These are phyloP conservation scores for Passiflora organensis DNA, from an alignment of 345 rosid species.

Conservation along the genomic window DNA sequence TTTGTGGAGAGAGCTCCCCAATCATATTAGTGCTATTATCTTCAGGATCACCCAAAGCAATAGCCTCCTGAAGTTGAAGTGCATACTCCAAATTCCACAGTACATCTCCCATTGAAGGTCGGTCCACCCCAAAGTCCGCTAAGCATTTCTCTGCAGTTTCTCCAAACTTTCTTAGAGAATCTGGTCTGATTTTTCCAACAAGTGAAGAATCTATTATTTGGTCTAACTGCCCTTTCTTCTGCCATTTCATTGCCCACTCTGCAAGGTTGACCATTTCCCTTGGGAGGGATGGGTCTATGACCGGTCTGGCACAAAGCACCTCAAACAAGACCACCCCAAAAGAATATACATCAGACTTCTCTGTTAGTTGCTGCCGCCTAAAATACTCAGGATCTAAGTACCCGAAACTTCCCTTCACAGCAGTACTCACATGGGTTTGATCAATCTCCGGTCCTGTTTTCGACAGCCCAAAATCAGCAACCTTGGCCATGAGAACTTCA, in stretches of 20 bases:
- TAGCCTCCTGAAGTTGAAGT: constrained; percentile 72
- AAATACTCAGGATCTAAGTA: constrained; percentile 89
- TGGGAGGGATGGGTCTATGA: constrained; percentile 79
- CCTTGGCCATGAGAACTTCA: constrained; percentile 26
- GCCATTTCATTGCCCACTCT: constrained; percentile 95
- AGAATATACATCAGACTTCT: constrained; percentile 87
- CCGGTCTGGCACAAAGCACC: constrained; percentile 91
- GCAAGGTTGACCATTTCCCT: constrained; percentile 92
- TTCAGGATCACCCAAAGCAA: constrained; percentile 48
- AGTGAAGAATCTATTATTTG: constrained; percentile 61
- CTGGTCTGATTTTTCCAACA: constrained; percentile 50
- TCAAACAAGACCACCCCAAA: constrained; percentile 90
- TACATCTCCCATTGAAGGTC: constrained; percentile 89
- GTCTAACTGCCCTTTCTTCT: constrained; percentile 74
- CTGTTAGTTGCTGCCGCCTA: constrained; percentile 84
- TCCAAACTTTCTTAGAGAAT: constrained; percentile 76
- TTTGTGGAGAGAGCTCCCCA: constrained; percentile 51
- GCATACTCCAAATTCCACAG: constrained; percentile 90
- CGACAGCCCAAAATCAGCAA: constrained; percentile 67
- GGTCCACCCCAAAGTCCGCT: constrained; percentile 72
- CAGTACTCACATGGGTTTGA: constrained; percentile 94
- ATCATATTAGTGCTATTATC: constrained; percentile 74
- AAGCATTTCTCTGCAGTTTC: constrained; percentile 91
- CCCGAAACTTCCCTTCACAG: constrained; percentile 92
- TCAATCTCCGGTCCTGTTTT: constrained; percentile 88